These are phyloP conservation scores for Kondoa subrosea DNA, from an alignment of 768 basidiomycete species.

Conservation along the genomic window DNA sequence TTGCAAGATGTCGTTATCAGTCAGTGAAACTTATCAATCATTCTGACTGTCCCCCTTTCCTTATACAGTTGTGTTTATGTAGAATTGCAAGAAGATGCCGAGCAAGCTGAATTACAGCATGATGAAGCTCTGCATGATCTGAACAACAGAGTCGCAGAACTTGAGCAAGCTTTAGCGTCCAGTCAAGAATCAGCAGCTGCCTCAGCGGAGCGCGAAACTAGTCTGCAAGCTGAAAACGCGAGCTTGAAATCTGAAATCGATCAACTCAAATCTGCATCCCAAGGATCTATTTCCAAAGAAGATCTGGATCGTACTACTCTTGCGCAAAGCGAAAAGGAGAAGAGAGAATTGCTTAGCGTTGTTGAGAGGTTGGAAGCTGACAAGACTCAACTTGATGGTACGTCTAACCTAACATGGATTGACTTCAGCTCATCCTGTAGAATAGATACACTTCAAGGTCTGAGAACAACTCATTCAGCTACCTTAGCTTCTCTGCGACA, in stretches of 20 bases:
- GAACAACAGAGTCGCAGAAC: neutral
- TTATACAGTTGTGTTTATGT: neutral
- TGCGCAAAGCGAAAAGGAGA: slow-evolving; percentile 66
- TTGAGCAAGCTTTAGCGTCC: neutral
- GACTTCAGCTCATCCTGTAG: slow-evolving; percentile 27
- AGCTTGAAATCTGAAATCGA: neutral
- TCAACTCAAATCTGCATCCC: neutral
- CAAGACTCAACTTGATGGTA: slow-evolving; percentile 55
- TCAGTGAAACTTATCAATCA: neutral
- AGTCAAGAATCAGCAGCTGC: neutral
- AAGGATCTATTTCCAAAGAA: slow-evolving; percentile 34
- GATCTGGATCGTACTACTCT: slow-evolving; percentile 48
- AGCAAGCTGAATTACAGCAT: slow-evolving; percentile 5
- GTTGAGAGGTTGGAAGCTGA: slow-evolving; percentile 70
- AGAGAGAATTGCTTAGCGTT: slow-evolving; percentile 68
- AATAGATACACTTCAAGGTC: slow-evolving; percentile 58
- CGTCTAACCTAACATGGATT: slow-evolving; percentile 20
- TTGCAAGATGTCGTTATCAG: neutral
- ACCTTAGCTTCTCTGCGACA: slow-evolving; percentile 55
- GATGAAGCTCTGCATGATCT: neutral
- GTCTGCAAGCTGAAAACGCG: neutral
- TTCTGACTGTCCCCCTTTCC: neutral
- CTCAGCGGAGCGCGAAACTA: neutral
- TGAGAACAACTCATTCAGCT: slow-evolving; percentile 50
- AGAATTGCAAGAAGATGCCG: neutral